Evolutionary conservation across 495 filamentous ascomycete genomes (phyloP).

Genomic region (Astrocystis sublimbata): DNA sequence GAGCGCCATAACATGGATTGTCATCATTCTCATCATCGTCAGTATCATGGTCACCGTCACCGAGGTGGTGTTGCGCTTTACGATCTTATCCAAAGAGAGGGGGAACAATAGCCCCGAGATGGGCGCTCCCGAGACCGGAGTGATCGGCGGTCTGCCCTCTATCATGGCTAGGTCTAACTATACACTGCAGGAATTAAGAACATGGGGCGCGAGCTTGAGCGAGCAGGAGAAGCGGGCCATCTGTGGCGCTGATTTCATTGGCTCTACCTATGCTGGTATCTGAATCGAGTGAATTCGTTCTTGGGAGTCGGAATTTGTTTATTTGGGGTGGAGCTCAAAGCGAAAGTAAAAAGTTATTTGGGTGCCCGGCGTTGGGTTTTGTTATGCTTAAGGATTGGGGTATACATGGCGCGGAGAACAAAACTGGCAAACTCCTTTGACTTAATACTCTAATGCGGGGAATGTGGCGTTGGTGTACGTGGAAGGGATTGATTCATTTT

Average conservation of each 20-base stretch:
- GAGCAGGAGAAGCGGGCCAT: constrained; percentile 45
- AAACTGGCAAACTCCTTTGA: too few species aligned
- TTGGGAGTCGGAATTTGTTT: too few species aligned
- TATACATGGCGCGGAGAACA: too few species aligned
- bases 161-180: constrained; percentile 35
- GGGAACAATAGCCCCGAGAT: constrained; percentile 23
- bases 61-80: constrained; percentile 87
- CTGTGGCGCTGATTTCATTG: constrained; percentile 46
- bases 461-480: too few species aligned
- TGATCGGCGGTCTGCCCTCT: constrained; percentile 20
- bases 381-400: too few species aligned
- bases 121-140: neutral
- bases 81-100: constrained; percentile 60
- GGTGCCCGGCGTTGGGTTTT: neutral
- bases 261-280: constrained; percentile 44
- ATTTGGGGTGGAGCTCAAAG: too few species aligned
- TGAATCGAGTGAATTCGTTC: constrained; percentile 15
- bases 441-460: too few species aligned
- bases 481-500: too few species aligned
- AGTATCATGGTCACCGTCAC: constrained; percentile 87
- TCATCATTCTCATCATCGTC: constrained; percentile 89
- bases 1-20: constrained; percentile 94
- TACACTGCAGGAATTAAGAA: constrained; percentile 41
- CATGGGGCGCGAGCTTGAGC: constrained; percentile 38
- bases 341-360: neutral